These are phyloP conservation scores for Diaporthe sp. DNA, from an alignment of 2,329 filamentous ascomycete species.

Conservation along the genomic window DNA sequence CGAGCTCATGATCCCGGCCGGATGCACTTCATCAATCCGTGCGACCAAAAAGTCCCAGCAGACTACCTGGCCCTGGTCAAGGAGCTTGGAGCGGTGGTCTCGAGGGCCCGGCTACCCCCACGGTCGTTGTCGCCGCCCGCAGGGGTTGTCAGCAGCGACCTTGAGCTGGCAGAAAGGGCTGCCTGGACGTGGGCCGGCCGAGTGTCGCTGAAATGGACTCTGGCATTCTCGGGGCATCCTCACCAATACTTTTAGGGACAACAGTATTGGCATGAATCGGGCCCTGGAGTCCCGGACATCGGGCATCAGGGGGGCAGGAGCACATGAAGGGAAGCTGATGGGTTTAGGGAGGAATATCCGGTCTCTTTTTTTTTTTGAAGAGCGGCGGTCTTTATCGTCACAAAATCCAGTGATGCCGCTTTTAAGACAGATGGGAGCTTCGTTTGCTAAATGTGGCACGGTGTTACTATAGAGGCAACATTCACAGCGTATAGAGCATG, in stretches of 20 bases:
- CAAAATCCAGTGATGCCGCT: background rate
- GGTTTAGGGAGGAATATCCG: background rate
- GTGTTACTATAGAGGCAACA: too few relatives aligned
- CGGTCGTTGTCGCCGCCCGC: too few relatives aligned
- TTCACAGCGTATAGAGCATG: background rate
- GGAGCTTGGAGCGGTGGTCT: background rate
- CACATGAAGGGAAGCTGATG: background rate
- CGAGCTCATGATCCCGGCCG: background rate
- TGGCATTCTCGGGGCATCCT: too few relatives aligned
- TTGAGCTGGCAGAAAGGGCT: too few relatives aligned
- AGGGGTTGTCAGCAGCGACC: too few relatives aligned
- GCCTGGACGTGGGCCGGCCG: too few relatives aligned
- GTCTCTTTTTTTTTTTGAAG: background rate
- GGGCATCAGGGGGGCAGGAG: too few relatives aligned
- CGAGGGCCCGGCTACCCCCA: background rate
- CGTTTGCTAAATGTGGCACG: background rate
- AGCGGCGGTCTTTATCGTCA: background rate
- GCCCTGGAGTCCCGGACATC: too few relatives aligned
- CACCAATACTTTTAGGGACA: too few relatives aligned
- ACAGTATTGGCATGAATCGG: too few relatives aligned
- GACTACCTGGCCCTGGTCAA: background rate
- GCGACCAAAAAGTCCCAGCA: background rate
- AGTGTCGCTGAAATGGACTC: too few relatives aligned
- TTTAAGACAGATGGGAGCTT: background rate
- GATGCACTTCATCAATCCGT: background rate